Evolutionary conservation across 2,329 filamentous ascomycete species (phyloP).

Genomic region (Ceratocystis ficicola): DNA sequence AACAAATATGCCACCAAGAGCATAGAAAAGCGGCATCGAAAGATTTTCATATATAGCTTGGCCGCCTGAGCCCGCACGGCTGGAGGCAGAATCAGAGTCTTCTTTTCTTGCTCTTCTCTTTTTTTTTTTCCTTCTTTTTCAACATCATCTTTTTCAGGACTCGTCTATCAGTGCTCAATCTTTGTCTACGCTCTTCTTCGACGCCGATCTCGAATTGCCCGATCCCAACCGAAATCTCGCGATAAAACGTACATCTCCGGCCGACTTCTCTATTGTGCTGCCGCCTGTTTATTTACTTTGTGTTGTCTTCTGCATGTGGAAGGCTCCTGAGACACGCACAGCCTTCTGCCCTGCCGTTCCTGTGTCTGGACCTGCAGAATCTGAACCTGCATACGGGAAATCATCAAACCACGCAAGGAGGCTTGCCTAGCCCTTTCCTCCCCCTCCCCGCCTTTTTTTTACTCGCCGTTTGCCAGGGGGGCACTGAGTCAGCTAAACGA

Average conservation of each 20-base stretch:
- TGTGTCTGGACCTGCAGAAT: constrained; percentile 2
- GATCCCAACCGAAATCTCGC: background rate
- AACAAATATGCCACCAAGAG: background rate
- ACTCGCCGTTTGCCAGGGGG: background rate
- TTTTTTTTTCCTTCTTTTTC: background rate
- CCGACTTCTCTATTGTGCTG: background rate
- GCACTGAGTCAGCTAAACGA: background rate
- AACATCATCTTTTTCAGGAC: background rate
- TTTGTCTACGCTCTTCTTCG: background rate
- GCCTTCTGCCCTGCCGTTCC: background rate
- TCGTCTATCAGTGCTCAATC: background rate
- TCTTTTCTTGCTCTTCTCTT: background rate
- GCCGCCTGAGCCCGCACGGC: background rate
- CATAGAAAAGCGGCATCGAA: background rate
- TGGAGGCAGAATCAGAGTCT: background rate
- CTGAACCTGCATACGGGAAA: constrained; percentile 12
- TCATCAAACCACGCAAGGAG: constrained; percentile 3
- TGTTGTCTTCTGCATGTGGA: background rate
- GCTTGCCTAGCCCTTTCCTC: background rate
- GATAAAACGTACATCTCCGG: background rate
- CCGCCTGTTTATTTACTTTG: background rate
- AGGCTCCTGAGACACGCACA: background rate
- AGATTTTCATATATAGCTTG: background rate
- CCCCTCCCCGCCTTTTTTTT: background rate
- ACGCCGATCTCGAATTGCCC: background rate